Evolutionary conservation across 768 basidiomycete genomes (phyloP), one percentile per base, ranked within the genome.

Genomic region (Amyloporia xantha): DNA sequence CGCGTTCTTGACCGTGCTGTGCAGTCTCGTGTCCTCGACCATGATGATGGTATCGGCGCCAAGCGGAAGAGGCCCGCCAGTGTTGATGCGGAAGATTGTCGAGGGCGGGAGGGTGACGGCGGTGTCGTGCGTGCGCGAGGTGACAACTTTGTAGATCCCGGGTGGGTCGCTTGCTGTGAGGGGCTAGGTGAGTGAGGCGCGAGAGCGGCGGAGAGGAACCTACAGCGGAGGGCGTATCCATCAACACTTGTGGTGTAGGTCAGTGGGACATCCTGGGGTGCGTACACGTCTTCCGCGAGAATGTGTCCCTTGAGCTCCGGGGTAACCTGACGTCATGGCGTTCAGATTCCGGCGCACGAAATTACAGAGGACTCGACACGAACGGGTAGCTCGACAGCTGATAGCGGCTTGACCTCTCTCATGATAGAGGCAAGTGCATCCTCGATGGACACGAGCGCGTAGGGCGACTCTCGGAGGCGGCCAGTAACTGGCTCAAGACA

Each of bases 21-120:
- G 71, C 5, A 95, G 72, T 49, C 78, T 76, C 0, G 91, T 94
- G 62, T 94, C 91, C 66, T 95, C 91, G 17, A 95, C 91, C 91
- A 93, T 94, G 64, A 95, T 82, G 2, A 92, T 83, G 0, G 88
- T 70, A 60, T 93, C 84, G 5, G 84, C 65, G 4, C 86, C 90
- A 0, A 66, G 62, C 1, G 91, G 91, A 2, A 95, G 68, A 0
- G 89, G 86, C 0, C 78, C 85, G 5, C 91, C 91, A 0, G 91
- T 95, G 66, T 92, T 93, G 63, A 95, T 78, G 38, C 91, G 82
- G 62, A 80, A 87, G 33, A 78, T 65, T 17, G 68, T 60, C 7
- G 79, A 70, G 0, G 62, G 51, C 20, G 83, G 81, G 3, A 86
- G 59, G 11, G 71, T 63, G 13, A 56, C 56, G 28, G 58, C 12